Percentiles rank a stretch among this genome's conserved stretches.
Evolutionary conservation across 805 yeast genomes (phyloP).

Genomic region (Candida gorgasii): DNA sequence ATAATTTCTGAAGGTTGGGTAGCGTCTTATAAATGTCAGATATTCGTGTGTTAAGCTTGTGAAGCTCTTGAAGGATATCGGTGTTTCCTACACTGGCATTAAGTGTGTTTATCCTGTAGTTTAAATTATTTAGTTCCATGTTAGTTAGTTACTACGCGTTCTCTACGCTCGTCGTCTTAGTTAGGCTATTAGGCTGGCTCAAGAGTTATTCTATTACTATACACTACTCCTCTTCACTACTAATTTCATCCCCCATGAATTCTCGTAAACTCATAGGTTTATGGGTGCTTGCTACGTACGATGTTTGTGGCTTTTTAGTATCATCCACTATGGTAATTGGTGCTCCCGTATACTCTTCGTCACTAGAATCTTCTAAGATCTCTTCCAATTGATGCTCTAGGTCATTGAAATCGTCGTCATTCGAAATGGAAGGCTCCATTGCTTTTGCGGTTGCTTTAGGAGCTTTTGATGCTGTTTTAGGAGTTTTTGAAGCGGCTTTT

Average conservation of each 20-base stretch:
- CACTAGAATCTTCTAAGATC: slow-evolving; percentile 31
- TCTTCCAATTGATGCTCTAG: slow-evolving; percentile 44
- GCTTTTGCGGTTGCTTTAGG: background rate
- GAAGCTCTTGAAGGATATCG: background rate
- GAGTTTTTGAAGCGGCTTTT: background rate
- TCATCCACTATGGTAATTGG: slow-evolving; percentile 12
- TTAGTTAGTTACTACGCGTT: too few relatives aligned
- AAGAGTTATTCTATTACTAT: background rate
- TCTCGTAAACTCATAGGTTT: slow-evolving; percentile 44
- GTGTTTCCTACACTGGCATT: slow-evolving; percentile 2
- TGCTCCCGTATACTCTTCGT: slow-evolving; percentile 13
- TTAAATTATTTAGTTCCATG: slow-evolving; percentile 1
- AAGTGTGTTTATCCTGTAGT: slow-evolving; percentile 3
- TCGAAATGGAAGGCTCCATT: background rate
- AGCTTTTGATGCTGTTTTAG: background rate
- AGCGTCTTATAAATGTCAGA: slow-evolving; percentile 1
- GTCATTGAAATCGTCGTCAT: slow-evolving; percentile 44
- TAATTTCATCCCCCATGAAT: slow-evolving; percentile 31
- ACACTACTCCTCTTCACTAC: slow-evolving; percentile 34
- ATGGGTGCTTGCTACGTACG: slow-evolving; percentile 4
- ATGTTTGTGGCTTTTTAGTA: slow-evolving; percentile 1
- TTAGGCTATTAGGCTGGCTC: too few relatives aligned
- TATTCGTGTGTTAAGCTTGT: background rate
- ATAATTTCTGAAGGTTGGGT: slow-evolving; percentile 4
- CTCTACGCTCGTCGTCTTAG: too few relatives aligned